Base-by-base conservation (phyloP, 495 filamentous ascomycete species). In the Clavariopsis aquatica region DNA sequence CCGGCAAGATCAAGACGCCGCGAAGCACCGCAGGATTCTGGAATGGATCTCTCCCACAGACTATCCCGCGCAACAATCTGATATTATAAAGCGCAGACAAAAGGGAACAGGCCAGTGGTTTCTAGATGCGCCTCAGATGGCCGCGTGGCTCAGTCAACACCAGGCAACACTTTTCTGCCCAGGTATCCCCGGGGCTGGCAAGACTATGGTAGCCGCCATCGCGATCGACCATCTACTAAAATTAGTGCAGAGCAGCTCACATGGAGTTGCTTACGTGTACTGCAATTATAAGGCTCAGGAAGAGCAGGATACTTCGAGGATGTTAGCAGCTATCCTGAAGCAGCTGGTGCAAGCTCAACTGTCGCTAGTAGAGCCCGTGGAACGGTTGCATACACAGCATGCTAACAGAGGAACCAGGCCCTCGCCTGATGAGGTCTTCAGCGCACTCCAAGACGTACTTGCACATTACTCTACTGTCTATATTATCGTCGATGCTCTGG, bases 401-500 rank as follows among this genome's bases (percentile, higher is more conserved):
- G 20, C 56, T 19, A 22, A n/a, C 41, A 1, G 56, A 49, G 26
- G 43, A 31, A 60, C 56, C 4, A 60, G 23, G 56, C 56, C 56
- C 13, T 60, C 56, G 26, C 41, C 20, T 49, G 38, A 49, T 10
- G 56, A 60, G 38, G 20, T 60, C 12, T 49, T 65, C 7, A 60
- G 51, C 54, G 60, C 65, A 26, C 67, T 81, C 13, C 62, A 72
- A 3, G 64, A 62, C 15, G 66, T 75, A 15, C 65, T 57, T 34
- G 45, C 52, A 0, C 45, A 41, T 10, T 76, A 70, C 56, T 71
- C 72, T 7, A 67, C 54, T 49, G 66, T 74, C 12, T 78, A 76
- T 60, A 68, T 83, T 46, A 64, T 83, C 12, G 57, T 83, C 20
- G 80, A 82, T 62, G 79, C 79, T 36, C 69, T 82, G 13, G 79